Base-by-base conservation (phyloP, 495 filamentous ascomycete species). In the Niebla homalea region DNA sequence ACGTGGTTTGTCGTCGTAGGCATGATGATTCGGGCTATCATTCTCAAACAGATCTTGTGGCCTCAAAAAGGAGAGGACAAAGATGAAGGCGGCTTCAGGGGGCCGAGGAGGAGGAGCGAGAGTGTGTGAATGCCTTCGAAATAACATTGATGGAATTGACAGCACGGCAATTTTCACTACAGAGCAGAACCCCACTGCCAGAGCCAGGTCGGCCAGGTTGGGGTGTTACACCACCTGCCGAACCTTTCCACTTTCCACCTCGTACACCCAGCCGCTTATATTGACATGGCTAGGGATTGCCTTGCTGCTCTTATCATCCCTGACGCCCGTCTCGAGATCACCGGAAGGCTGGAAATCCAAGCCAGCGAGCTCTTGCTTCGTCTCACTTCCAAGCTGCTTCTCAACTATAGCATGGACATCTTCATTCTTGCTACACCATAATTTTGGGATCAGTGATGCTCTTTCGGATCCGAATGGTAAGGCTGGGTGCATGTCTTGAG, bases 251-350 rank as follows among this genome's bases (percentile, higher is more conserved):
- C 76, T 87, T 69, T 85, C 77, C 49, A 88, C 82, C 58, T 89
- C 80, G 70, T 89, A 89, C 4, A 90, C 59, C 79, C 83, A 90
- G 1, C 87, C 86, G 12, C 74, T 84, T 39, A 89, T 69, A 3
- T 60, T 67, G 7, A 83, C 68, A 47, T 68, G 60, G 2, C 73
- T 74, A 36, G 78, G 69, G 5, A 89, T 73, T 36, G 80, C 63
- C 48, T 74, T 74, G 38, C 69, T 73, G 25, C 56, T 65, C 68
- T 76, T 82, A 65, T 94, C 86, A 37, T 81, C 71, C 55, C 64
- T 68, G 0, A 90, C 79, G 19, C 73, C 79, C 60, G 73, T 50
- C 40, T 83, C 74, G 40, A 89, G 59, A 44, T 89, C 68, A 1
- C 63, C 46, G 56, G 89, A 87, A 0, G 85, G 69, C 52, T 80